Evolutionary conservation across 805 yeast species (phyloP).

Genomic region (Lipomyces spencermartinsiae): DNA sequence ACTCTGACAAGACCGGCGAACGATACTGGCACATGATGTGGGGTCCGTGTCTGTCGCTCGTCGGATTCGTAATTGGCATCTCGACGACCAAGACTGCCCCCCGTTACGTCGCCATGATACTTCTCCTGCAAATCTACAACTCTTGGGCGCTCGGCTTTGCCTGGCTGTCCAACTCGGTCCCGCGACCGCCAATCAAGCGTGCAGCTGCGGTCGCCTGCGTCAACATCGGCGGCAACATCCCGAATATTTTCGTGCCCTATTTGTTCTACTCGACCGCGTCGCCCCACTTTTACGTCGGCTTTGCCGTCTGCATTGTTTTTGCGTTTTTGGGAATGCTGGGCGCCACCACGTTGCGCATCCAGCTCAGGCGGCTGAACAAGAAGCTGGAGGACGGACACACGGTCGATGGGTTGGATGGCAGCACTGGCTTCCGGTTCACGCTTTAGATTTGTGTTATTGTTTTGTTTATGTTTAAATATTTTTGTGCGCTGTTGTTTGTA

Average conservation of each 20-base stretch:
- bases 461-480: neutral
- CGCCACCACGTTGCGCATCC: conserved; percentile 25
- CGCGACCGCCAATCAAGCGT: conserved; percentile 59
- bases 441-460: conserved; percentile 14
- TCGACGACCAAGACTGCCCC: conserved; percentile 61
- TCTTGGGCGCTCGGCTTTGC: conserved; percentile 59
- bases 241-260: conserved; percentile 42
- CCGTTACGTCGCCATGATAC: conserved; percentile 60
- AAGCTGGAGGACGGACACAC: conserved; percentile 38
- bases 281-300: conserved; percentile 43
- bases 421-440: conserved; percentile 41
- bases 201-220: conserved; percentile 57
- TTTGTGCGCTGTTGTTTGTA: neutral
- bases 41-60: conserved; percentile 54
- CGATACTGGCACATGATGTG: conserved; percentile 54
- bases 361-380: conserved; percentile 36
- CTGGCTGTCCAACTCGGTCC: conserved; percentile 62
- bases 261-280: conserved; percentile 36
- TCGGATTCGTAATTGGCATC: conserved; percentile 58
- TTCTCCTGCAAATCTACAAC: conserved; percentile 63
- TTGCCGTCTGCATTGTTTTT: conserved; percentile 39
- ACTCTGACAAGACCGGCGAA: conserved; percentile 35
- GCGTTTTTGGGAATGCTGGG: conserved; percentile 28
- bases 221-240: conserved; percentile 49
- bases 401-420: conserved; percentile 43